Base-by-base conservation (phyloP, 371 early-diverging fungal genomes). In the Funneliformis caledonium region DNA sequence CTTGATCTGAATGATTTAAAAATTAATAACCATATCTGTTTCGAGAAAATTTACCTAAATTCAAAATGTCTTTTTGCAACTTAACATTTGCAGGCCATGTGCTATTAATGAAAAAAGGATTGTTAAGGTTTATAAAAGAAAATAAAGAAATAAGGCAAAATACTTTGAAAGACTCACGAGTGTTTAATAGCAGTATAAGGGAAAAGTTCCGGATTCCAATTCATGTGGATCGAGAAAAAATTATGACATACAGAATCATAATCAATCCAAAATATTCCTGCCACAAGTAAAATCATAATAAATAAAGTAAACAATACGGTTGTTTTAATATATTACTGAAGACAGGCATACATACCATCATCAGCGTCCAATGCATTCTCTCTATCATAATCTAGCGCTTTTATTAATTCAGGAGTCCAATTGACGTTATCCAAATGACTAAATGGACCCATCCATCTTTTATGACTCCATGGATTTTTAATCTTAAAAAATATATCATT, bases 401-500 rank as follows among this genome's bases (percentile, higher is more conserved):
- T 82, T 82, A 85, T 92, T 68, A 96, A 83, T 19, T 91, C 88
- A 4, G 88, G 84, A 0, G 95, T 94, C 97, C 97, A 96, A 56
- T 87, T 85, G 0, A 83, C 84, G 4, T 83, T 85, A 83, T 96
- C 96, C 3, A 91, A 70, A 81, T 92, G 93, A 81, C 95, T 95
- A 82, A 90, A 95, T 3, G 91, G 90, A 2, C 97, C 96, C 43
- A 90, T 92, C 96, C 96, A 95, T 33, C 96, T 87, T 84, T 92
- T 88, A 75, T 93, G 93, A 82, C 94, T 94, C 97, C 97, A 97
- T 2, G 97, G 97, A 80, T 97, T 97, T 83, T 96, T 96, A 48
- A 94, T 89, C 86, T 93, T 88, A 59, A 91, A 69, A 22, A 87
- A 83, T 0, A 16, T 1, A 60, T n/a, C 5, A 43, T 11, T 65